These are phyloP conservation scores for Barnettozyma hawaiiensis DNA, from an alignment of 1,139 yeast genomes.

Conservation along the genomic window DNA sequence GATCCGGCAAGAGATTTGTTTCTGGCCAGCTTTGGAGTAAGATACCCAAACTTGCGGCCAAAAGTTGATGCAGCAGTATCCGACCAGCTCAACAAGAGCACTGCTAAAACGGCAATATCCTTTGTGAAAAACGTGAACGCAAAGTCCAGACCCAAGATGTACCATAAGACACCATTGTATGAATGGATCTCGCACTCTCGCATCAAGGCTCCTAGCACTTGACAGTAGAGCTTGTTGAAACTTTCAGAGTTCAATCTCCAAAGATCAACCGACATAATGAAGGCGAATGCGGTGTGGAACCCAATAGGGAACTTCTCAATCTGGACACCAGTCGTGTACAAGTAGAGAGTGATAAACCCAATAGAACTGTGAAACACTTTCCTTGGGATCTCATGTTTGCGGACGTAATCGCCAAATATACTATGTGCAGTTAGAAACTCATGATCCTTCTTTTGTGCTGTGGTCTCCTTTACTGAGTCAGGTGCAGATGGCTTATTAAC, in stretches of 20 bases:
- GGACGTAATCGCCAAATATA: conserved; percentile 45
- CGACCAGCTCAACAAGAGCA: conserved; percentile 86
- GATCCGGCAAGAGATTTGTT: conserved; percentile 88
- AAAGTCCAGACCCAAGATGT: conserved; percentile 67
- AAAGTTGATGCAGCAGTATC: conserved; percentile 96
- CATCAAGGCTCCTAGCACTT: conserved; percentile 70
- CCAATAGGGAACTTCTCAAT: conserved; percentile 54
- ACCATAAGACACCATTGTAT: conserved; percentile 84
- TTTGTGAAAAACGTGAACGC: conserved; percentile 69
- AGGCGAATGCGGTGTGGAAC: conserved; percentile 46
- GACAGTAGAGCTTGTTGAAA: conserved; percentile 61
- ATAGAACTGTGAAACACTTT: conserved; percentile 83
- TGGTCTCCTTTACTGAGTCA: not conserved
- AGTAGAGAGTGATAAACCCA: conserved; percentile 70
- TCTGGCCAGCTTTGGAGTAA: conserved; percentile 70
- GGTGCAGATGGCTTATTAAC: not conserved
- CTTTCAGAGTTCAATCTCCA: conserved; percentile 56
- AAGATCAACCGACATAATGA: conserved; percentile 59
- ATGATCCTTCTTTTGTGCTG: conserved; percentile 7
- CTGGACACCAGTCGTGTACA: conserved; percentile 60
- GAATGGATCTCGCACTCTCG: conserved; percentile 68
- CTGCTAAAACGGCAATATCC: conserved; percentile 73
- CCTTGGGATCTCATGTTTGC: conserved; percentile 84
- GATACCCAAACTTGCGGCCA: conserved; percentile 78
- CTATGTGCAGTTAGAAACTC: conserved; percentile 28